These are phyloP conservation scores for Samsoniella hepiali DNA, from an alignment of 2,329 filamentous ascomycete species.

Conservation along the genomic window DNA sequence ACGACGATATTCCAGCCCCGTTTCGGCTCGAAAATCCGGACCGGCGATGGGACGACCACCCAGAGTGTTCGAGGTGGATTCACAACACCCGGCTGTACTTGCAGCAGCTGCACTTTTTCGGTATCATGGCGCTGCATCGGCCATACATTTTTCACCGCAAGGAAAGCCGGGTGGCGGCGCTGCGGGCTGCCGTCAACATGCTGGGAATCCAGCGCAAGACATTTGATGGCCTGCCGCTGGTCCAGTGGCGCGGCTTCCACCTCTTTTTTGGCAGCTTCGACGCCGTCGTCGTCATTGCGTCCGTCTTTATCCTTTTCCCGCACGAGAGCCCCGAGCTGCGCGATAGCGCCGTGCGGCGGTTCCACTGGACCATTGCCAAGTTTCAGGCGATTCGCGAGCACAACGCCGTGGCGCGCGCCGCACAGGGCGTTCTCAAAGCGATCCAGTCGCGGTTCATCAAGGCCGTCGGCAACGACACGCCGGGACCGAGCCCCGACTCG, in stretches of 20 bases:
- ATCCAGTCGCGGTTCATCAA: slow-evolving; percentile 53
- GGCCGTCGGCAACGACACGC: slow-evolving; percentile 36
- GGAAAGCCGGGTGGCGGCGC: slow-evolving; percentile 51
- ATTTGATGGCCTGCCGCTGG: slow-evolving; percentile 46
- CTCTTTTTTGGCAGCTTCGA: slow-evolving; percentile 64
- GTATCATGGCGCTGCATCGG: slow-evolving; percentile 57
- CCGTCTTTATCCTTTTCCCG: slow-evolving; percentile 60
- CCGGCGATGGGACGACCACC: slow-evolving; percentile 52
- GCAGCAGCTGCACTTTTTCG: slow-evolving; percentile 50
- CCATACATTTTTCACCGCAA: slow-evolving; percentile 59
- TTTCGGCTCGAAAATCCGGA: slow-evolving; percentile 57
- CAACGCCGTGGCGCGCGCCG: slow-evolving; percentile 53
- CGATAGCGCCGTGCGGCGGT: slow-evolving; percentile 50
- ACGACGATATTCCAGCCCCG: slow-evolving; percentile 47
- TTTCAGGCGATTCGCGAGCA: slow-evolving; percentile 54
- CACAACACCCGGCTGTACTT: slow-evolving; percentile 42
- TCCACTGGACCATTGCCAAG: slow-evolving; percentile 56
- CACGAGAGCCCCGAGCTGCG: slow-evolving; percentile 50
- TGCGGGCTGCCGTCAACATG: slow-evolving; percentile 54
- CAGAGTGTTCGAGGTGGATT: slow-evolving; percentile 51
- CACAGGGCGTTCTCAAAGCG: slow-evolving; percentile 52
- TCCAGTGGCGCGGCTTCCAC: slow-evolving; percentile 50
- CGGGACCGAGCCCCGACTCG: background rate
- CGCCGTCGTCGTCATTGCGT: slow-evolving; percentile 58
- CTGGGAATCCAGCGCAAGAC: slow-evolving; percentile 51